These are phyloP conservation scores for Leersia perrieri DNA, from an alignment of 176 grass and related monocot species.

Conservation along the genomic window DNA sequence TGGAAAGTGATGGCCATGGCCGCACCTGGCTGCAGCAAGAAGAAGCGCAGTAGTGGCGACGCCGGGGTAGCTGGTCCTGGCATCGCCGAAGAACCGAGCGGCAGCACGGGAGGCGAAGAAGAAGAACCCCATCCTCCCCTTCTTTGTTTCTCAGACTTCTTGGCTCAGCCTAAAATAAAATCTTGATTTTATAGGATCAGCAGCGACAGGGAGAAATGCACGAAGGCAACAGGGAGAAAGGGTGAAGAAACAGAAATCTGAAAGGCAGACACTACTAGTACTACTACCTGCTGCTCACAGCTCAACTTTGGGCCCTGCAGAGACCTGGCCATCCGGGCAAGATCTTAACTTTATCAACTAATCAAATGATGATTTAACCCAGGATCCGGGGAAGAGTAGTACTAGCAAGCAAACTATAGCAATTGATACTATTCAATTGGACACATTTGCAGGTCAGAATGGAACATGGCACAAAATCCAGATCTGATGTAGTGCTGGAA, in stretches of 20 bases:
- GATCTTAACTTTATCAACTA: neutral
- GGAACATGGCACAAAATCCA: neutral
- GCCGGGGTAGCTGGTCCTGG: conserved; percentile 28
- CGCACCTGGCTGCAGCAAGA: conserved; percentile 42
- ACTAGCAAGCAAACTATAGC: no score
- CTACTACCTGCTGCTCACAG: neutral
- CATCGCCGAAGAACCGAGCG: conserved; percentile 28
- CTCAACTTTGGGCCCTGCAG: neutral
- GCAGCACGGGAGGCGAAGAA: conserved; percentile 42
- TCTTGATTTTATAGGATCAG: neutral
- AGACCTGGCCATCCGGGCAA: neutral
- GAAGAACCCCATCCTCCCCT: conserved; percentile 37
- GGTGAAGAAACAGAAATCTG: neutral
- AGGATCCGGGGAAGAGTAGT: no score
- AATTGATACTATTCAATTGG: no score
- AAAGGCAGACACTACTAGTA: no score
- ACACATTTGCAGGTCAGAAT: neutral
- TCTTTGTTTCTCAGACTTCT: neutral
- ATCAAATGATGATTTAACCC: neutral
- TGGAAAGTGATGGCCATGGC: neutral
- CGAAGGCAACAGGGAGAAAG: conserved; percentile 21
- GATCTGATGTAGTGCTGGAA: conserved; percentile 1
- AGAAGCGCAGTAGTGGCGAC: conserved; percentile 40
- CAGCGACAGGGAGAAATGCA: neutral
- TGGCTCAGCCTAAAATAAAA: neutral